phyloP scores from a whole-genome alignment of 164 flowering plant genomes.

The Magnolia changhungtana region DNA sequence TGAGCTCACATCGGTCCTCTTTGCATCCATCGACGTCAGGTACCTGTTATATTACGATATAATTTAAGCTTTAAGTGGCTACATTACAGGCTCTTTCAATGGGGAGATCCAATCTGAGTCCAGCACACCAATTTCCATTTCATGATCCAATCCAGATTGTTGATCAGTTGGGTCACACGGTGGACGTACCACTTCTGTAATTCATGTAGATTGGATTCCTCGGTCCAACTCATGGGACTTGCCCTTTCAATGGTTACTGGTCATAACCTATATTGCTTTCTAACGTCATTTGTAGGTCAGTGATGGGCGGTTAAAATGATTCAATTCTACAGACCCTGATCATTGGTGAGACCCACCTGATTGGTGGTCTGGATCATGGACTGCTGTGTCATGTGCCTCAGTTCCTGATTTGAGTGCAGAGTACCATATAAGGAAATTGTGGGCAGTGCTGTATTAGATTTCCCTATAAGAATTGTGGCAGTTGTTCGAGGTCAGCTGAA shows the following conservation, averaged over 20 bases:
- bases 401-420: not conserved
- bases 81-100: not conserved
- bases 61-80: not conserved
- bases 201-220: not conserved
- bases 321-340: not conserved
- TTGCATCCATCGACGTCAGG: slow-evolving; percentile 79
- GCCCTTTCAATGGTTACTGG: not conserved
- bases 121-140: not conserved
- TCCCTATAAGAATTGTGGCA: no score
- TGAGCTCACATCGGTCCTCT: slow-evolving; percentile 65
- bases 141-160: not conserved
- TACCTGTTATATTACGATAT: slow-evolving; percentile 38
- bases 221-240: not conserved
- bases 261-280: not conserved
- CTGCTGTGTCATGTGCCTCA: not conserved
- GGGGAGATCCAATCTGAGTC: not conserved
- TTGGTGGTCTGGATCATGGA: not conserved
- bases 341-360: not conserved
- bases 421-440: not conserved
- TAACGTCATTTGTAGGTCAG: not conserved
- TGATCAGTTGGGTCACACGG: not conserved
- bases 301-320: not conserved
- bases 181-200: not conserved
- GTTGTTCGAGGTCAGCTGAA: no score
- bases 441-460: no score